These are phyloP conservation scores for Aureobasidium sp. DNA, from an alignment of 2,329 filamentous ascomycete species.

Conservation along the genomic window DNA sequence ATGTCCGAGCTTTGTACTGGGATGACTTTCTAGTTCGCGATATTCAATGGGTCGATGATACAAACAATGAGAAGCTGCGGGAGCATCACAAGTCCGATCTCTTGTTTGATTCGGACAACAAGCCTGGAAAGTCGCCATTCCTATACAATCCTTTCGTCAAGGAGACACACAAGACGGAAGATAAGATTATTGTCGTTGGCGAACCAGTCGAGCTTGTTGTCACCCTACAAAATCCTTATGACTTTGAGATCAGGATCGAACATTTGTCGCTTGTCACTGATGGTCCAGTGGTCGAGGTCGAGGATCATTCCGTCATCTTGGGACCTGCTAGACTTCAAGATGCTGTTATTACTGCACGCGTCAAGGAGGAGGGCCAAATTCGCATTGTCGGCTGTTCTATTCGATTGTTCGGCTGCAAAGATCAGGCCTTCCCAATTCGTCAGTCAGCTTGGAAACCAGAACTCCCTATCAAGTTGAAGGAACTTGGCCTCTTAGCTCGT, in stretches of 20 bases:
- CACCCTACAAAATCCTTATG: slow-evolving; percentile 87
- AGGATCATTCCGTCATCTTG: slow-evolving; percentile 58
- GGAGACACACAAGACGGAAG: slow-evolving; percentile 45
- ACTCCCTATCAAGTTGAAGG: slow-evolving; percentile 67
- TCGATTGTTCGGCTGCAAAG: slow-evolving; percentile 72
- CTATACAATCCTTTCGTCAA: slow-evolving; percentile 92
- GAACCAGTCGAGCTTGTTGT: slow-evolving; percentile 73
- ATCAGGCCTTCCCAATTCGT: slow-evolving; percentile 80
- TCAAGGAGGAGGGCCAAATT: slow-evolving; percentile 59
- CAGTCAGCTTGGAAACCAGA: slow-evolving; percentile 66
- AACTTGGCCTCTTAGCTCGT: slow-evolving; percentile 47
- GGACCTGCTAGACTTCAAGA: slow-evolving; percentile 79
- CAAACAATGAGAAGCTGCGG: slow-evolving; percentile 52
- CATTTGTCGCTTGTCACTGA: slow-evolving; percentile 67
- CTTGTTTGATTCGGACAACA: slow-evolving; percentile 7
- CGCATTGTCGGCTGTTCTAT: slow-evolving; percentile 72
- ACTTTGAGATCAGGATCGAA: slow-evolving; percentile 87
- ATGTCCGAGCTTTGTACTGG: slow-evolving; percentile 83
- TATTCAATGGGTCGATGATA: slow-evolving; percentile 54
- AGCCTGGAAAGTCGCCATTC: slow-evolving; percentile 62
- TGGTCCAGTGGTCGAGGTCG: slow-evolving; percentile 64
- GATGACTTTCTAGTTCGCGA: slow-evolving; percentile 87
- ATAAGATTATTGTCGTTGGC: slow-evolving; percentile 62
- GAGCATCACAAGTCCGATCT: slow-evolving; percentile 21
- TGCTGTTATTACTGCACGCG: slow-evolving; percentile 62